These are phyloP conservation scores for Cercospora sojina DNA, from an alignment of 2,329 filamentous ascomycete species.

Conservation along the genomic window DNA sequence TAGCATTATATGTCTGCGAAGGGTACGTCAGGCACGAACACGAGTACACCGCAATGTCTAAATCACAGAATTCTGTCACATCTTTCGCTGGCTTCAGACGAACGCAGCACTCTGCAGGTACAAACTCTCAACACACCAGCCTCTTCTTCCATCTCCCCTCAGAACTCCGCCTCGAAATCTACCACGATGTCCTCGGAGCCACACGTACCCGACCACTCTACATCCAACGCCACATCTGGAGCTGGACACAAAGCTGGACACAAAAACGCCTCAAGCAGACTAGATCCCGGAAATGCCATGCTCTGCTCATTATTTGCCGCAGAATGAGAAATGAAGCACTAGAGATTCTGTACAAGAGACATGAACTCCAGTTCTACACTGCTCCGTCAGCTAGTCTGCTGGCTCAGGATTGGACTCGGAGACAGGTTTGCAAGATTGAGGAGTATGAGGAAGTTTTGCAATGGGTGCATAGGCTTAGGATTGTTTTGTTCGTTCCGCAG, in stretches of 20 bases:
- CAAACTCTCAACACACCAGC: not conserved
- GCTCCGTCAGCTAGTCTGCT: not conserved
- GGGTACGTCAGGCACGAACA: not conserved
- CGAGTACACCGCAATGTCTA: not conserved
- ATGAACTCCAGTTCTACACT: conserved; percentile 11
- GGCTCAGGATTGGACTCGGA: not conserved
- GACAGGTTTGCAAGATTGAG: conserved; percentile 1
- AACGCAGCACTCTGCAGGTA: not conserved
- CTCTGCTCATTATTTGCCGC: conserved; percentile 6
- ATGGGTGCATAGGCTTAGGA: not conserved
- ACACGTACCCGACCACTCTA: conserved; percentile 5
- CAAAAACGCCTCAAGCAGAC: not conserved
- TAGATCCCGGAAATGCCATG: not conserved
- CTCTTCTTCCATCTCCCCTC: conserved; percentile 7
- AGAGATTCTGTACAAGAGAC: conserved; percentile 9
- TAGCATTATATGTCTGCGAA: not conserved
- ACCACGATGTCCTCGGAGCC: conserved; percentile 3
- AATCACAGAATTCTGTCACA: not conserved
- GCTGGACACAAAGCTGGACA: not conserved
- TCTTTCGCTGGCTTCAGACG: not conserved
- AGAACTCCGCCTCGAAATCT: conserved; percentile 15
- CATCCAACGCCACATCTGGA: conserved; percentile 12
- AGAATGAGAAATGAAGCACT: conserved; percentile 8
- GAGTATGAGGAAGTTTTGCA: not conserved
- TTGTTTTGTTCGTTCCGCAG: not conserved